Percentiles rank a stretch among this genome's conserved stretches.
Conservation (phyloP, 2,329 filamentous ascomycete species). For the Purpureocillium lavendulum region DNA sequence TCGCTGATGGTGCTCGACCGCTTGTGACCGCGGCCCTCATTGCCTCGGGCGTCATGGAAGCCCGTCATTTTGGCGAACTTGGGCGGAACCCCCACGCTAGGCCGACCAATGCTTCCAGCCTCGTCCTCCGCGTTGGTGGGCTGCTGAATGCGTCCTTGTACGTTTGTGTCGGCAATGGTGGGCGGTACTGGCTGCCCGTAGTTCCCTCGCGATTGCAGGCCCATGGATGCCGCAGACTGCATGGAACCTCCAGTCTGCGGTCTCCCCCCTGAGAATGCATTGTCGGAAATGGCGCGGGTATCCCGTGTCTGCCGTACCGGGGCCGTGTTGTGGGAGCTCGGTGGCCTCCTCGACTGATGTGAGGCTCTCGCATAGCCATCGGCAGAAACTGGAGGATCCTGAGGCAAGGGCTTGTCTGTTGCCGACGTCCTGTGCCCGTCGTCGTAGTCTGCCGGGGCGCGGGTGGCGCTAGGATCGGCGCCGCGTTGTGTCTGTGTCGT, state of each 20-base stretch:
- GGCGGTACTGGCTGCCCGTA: conserved; percentile 87
- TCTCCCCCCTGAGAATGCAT: conserved; percentile 39
- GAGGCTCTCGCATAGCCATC: conserved; percentile 29
- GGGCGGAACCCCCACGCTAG: conserved; percentile 49
- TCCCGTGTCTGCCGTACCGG: conserved; percentile 19
- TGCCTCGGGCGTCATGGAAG: conserved; percentile 43
- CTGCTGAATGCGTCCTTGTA: conserved; percentile 82
- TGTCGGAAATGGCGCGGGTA: conserved; percentile 29
- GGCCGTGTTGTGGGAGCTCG: conserved; percentile 33
- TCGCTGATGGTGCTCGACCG: conserved; percentile 70
- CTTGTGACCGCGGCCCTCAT: conserved; percentile 50
- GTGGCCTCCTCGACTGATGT: conserved; percentile 31
- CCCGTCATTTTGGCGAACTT: conserved; percentile 52
- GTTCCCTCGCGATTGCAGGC: conserved; percentile 49
- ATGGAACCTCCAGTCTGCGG: conserved; percentile 80
- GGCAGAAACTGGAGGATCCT: conserved; percentile 42
- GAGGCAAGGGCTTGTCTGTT: conserved; percentile 51
- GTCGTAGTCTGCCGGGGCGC: conserved; percentile 35
- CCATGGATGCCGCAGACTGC: conserved; percentile 60
- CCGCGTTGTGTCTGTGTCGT: conserved; percentile 77
- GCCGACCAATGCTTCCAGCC: conserved; percentile 55
- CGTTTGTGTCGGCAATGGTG: conserved; percentile 80
- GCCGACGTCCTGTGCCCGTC: conserved; percentile 21
- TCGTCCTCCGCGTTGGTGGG: conserved; percentile 57
- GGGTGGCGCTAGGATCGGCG: conserved; percentile 17